Evolutionary conservation across 2,329 filamentous ascomycete species (phyloP).

Genomic region (Nemania sp.): DNA sequence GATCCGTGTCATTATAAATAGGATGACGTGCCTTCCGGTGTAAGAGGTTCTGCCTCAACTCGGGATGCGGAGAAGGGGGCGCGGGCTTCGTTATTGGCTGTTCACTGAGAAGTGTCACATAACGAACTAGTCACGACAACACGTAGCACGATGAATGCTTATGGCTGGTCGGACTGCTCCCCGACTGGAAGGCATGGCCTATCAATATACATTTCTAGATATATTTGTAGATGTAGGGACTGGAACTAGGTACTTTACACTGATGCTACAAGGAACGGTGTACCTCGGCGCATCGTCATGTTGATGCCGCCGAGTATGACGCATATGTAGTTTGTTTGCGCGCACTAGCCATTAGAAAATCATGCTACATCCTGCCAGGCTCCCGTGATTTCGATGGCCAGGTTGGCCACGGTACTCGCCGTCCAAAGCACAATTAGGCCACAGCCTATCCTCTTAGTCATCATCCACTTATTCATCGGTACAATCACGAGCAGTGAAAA

Average conservation of each 20-base stretch:
- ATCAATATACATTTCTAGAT: constrained; percentile 5
- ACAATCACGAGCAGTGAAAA: constrained; percentile 82
- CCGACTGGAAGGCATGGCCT: background rate
- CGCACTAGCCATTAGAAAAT: constrained; percentile 18
- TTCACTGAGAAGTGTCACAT: constrained; percentile 13
- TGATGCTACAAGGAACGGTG: constrained; percentile 29
- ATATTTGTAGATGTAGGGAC: constrained; percentile 18
- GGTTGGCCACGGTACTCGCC: constrained; percentile 82
- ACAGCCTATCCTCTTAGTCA: constrained; percentile 86
- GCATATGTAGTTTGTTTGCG: constrained; percentile 35
- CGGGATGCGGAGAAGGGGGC: background rate
- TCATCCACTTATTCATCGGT: constrained; percentile 85
- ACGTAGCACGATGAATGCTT: constrained; percentile 18
- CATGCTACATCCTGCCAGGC: constrained; percentile 57
- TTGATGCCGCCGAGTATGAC: constrained; percentile 26
- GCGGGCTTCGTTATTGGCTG: constrained; percentile 11
- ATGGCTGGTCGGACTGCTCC: constrained; percentile 21
- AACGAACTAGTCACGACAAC: constrained; percentile 16
- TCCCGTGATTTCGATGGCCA: constrained; percentile 80
- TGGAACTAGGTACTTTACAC: constrained; percentile 20
- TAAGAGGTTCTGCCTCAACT: constrained; percentile 17
- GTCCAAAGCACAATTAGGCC: constrained; percentile 83
- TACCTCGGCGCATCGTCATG: constrained; percentile 20
- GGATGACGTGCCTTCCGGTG: constrained; percentile 18
- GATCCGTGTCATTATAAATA: constrained; percentile 21